Evolutionary conservation across 306 rosid species (phyloP).

Genomic region (Mimosa bimucronata): DNA sequence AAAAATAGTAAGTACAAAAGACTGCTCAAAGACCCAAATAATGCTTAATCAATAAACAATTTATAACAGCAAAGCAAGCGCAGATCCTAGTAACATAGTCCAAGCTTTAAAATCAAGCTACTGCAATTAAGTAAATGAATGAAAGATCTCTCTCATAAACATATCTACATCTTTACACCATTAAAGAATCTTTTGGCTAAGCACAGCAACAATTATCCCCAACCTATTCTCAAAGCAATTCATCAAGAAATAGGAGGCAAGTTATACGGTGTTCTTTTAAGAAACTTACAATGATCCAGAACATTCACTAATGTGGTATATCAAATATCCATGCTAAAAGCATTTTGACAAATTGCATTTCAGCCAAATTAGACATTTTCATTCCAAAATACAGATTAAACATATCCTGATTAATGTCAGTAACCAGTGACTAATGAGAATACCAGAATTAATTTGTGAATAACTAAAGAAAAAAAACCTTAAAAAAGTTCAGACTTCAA

Average conservation of each 20-base stretch:
- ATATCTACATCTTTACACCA: background rate
- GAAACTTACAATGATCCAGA: background rate
- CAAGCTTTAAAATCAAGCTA: slow-evolving; percentile 21
- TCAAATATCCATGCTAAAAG: background rate
- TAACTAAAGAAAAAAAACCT: background rate
- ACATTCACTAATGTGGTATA: background rate
- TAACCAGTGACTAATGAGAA: background rate
- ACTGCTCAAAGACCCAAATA: slow-evolving; percentile 14
- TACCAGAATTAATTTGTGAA: background rate
- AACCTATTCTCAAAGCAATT: slow-evolving; percentile 2
- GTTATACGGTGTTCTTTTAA: background rate
- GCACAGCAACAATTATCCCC: slow-evolving; percentile 4
- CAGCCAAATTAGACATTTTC: background rate
- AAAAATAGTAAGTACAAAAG: slow-evolving; percentile 33
- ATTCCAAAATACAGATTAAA: background rate
- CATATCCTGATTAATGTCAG: background rate
- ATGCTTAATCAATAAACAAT: slow-evolving; percentile 18
- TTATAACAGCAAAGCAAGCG: slow-evolving; percentile 13
- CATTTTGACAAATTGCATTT: background rate
- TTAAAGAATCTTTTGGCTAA: slow-evolving; percentile 14
- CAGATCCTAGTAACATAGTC: background rate
- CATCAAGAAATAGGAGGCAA: background rate
- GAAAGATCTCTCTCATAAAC: slow-evolving; percentile 7
- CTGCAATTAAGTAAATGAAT: slow-evolving; percentile 19
- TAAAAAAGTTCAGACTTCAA: background rate